A percentile compares a stretch with the other conserved stretches of the same genome.
These are phyloP conservation scores for Fusarium xylarioides DNA, from an alignment of 2,329 filamentous ascomycete species.

Conservation along the genomic window DNA sequence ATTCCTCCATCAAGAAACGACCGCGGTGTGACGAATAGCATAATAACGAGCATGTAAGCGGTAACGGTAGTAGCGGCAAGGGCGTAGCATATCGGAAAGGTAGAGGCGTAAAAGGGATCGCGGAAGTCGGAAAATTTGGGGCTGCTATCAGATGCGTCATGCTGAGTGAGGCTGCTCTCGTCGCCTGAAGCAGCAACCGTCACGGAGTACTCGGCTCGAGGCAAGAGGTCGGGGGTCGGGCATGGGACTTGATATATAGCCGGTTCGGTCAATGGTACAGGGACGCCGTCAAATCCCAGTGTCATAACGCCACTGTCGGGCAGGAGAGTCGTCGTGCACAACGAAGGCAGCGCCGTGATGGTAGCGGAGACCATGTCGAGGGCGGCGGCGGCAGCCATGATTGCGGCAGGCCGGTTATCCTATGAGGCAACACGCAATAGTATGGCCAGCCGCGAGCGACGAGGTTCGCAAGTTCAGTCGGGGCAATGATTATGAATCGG, in stretches of 20 bases:
- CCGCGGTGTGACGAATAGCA: slow-evolving; percentile 93
- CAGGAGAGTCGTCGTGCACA: slow-evolving; percentile 55
- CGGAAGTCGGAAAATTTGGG: slow-evolving; percentile 70
- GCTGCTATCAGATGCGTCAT: slow-evolving; percentile 43
- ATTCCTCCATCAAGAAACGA: slow-evolving; percentile 90
- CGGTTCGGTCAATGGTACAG: slow-evolving; percentile 67
- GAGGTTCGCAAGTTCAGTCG: slow-evolving; percentile 30
- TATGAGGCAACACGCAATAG: slow-evolving; percentile 27
- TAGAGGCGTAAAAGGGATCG: slow-evolving; percentile 93
- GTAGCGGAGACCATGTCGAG: slow-evolving; percentile 38
- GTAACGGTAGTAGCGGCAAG: slow-evolving; percentile 91
- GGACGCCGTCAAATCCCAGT: slow-evolving; percentile 58
- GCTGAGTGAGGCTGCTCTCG: slow-evolving; percentile 46
- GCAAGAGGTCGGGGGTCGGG: slow-evolving; percentile 34
- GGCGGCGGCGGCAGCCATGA: slow-evolving; percentile 36
- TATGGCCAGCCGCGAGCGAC: slow-evolving; percentile 43
- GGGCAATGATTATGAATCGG: not conserved
- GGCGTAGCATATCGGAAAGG: slow-evolving; percentile 91
- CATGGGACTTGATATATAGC: slow-evolving; percentile 62
- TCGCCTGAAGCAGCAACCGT: slow-evolving; percentile 52
- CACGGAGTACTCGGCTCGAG: slow-evolving; percentile 41
- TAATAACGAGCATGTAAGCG: slow-evolving; percentile 90
- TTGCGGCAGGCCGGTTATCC: slow-evolving; percentile 39
- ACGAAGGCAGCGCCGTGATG: slow-evolving; percentile 43
- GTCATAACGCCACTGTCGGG: slow-evolving; percentile 58